A percentile compares a stretch with the other conserved stretches of the same genome.
Conservation (phyloP, 495 filamentous ascomycete genomes). For the Xylaria bambusicola region DNA sequence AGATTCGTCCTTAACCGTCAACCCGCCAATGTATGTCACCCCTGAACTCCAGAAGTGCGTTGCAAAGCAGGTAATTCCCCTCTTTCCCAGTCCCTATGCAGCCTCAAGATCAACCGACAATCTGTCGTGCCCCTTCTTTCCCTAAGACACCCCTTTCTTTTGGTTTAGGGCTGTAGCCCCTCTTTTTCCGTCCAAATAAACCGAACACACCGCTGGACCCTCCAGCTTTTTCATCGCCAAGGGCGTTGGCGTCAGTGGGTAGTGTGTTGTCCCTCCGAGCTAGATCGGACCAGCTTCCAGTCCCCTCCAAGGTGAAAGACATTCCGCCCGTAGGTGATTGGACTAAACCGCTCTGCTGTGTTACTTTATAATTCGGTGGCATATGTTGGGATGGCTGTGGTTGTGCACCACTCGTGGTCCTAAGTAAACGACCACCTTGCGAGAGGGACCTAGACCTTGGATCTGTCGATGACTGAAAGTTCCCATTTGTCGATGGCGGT, state of each 20-base stretch:
- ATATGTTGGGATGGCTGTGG: slow-evolving; percentile 54
- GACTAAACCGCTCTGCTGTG: slow-evolving; percentile 53
- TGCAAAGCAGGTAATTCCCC: slow-evolving; percentile 12
- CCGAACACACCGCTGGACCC: slow-evolving; percentile 75
- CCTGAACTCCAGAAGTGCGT: slow-evolving; percentile 20
- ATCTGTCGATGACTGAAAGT: slow-evolving; percentile 15
- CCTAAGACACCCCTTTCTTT: slow-evolving; percentile 91
- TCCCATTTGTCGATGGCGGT: slow-evolving; percentile 23
- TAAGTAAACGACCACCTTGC: slow-evolving; percentile 21
- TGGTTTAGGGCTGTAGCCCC: slow-evolving; percentile 89
- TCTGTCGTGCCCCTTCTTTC: slow-evolving; percentile 87
- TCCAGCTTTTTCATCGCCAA: slow-evolving; percentile 47
- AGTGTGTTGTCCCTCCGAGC: slow-evolving; percentile 81
- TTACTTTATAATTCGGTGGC: slow-evolving; percentile 42
- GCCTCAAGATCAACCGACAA: slow-evolving; percentile 50
- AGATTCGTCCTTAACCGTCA: slow-evolving; percentile 13
- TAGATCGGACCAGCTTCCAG: slow-evolving; percentile 85
- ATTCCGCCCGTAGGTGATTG: slow-evolving; percentile 81
- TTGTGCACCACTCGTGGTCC: slow-evolving; percentile 29
- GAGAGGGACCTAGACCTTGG: slow-evolving; percentile 14
- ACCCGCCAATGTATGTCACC: slow-evolving; percentile 18
- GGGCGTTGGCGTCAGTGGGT: slow-evolving; percentile 61
- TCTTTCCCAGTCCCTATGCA: not conserved
- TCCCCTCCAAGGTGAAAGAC: slow-evolving; percentile 86
- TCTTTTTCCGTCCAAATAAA: slow-evolving; percentile 83